These are phyloP conservation scores for Melanomma pulvis-pyrius DNA, from an alignment of 495 filamentous ascomycete species.

Conservation along the genomic window DNA sequence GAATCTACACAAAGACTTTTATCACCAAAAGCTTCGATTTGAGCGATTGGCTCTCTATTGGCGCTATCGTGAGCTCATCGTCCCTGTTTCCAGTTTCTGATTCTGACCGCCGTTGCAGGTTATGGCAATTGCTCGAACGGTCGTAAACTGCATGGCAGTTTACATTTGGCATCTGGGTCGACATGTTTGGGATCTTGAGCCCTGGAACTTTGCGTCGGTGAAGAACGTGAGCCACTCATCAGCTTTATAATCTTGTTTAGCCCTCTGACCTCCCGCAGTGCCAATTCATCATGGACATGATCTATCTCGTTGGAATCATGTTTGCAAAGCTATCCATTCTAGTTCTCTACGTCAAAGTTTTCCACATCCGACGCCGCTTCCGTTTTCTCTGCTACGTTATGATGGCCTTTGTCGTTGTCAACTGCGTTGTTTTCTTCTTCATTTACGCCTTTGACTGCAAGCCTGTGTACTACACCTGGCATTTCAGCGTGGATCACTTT, in stretches of 20 bases:
- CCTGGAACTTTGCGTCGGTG: neutral
- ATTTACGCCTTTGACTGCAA: slow-evolving; percentile 2
- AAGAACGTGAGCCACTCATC: neutral
- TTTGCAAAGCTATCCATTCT: slow-evolving; percentile 9
- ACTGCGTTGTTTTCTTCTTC: neutral
- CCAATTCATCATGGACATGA: slow-evolving; percentile 7
- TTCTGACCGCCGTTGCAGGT: neutral
- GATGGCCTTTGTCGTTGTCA: neutral
- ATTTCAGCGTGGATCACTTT: neutral
- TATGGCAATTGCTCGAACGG: neutral
- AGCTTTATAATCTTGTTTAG: too few relatives aligned
- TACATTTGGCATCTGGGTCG: neutral
- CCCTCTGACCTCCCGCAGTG: neutral
- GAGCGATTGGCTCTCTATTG: neutral
- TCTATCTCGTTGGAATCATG: neutral
- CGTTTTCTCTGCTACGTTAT: slow-evolving; percentile 1
- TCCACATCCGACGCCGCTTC: neutral
- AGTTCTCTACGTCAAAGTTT: neutral
- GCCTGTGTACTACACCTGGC: neutral
- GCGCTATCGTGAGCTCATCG: neutral
- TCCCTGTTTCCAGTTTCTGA: neutral
- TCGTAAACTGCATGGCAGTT: neutral
- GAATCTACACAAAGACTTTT: neutral
- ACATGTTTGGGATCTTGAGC: neutral
- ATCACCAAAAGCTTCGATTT: neutral